Evolutionary conservation across 805 yeast genomes (phyloP).

Genomic region (Brettanomyces anomalus): DNA sequence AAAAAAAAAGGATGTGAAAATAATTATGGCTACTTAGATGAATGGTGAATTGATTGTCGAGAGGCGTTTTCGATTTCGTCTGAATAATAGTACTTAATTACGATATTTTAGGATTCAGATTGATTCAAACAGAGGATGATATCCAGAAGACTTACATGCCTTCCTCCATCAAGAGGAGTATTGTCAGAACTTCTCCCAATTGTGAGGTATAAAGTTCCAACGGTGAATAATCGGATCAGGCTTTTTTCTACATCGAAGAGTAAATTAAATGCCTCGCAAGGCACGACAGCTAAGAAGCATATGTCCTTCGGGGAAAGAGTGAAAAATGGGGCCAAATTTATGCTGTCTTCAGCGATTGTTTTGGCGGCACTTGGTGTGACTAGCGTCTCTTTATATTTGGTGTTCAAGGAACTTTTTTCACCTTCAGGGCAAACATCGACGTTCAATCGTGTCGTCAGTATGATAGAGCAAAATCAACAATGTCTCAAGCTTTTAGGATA

Average conservation of each 20-base stretch:
- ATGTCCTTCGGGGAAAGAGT: slow-evolving; percentile 15
- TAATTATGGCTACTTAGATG: too few species aligned
- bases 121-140: not conserved
- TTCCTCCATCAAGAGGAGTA: too few species aligned
- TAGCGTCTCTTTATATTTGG: slow-evolving; percentile 58
- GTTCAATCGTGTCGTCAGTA: slow-evolving; percentile 75
- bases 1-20: too few species aligned
- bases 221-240: too few species aligned
- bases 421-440: slow-evolving; percentile 91
- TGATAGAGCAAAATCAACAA: slow-evolving; percentile 58
- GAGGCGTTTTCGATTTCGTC: too few species aligned
- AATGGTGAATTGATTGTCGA: too few species aligned
- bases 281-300: not conserved
- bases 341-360: slow-evolving; percentile 52
- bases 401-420: slow-evolving; percentile 70
- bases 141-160: not conserved
- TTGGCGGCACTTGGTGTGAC: slow-evolving; percentile 64
- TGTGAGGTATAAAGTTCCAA: too few species aligned
- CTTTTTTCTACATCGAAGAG: too few species aligned
- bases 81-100: too few species aligned
- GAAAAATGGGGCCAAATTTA: slow-evolving; percentile 51
- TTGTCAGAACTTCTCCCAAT: too few species aligned
- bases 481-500: slow-evolving; percentile 48
- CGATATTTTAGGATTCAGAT: too few species aligned
- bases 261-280: too few species aligned